These are phyloP conservation scores for Ustilago vetiveriae DNA, from an alignment of 1,284 basidiomycete genomes.

Conservation along the genomic window DNA sequence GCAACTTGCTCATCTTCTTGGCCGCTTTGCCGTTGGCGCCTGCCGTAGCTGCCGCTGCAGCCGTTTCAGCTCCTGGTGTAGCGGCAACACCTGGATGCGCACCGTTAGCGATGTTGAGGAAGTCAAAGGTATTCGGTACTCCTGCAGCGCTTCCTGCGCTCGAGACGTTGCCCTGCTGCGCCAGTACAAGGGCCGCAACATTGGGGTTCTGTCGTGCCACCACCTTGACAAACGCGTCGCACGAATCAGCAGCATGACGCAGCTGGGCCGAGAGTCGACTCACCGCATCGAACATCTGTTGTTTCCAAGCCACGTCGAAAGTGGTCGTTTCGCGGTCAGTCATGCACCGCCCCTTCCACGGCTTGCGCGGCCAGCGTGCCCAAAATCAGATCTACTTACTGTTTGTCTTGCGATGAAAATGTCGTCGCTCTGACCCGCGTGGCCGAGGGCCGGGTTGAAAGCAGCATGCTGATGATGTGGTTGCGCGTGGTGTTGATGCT, in stretches of 20 bases:
- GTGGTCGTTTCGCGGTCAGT: too few species aligned
- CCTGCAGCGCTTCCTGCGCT: conserved; percentile 23
- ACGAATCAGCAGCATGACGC: conserved; percentile 51
- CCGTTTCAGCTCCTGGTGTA: conserved; percentile 30
- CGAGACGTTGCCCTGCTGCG: conserved; percentile 44
- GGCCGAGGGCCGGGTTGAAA: conserved; percentile 42
- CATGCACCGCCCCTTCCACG: too few species aligned
- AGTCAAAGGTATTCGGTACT: conserved; percentile 43
- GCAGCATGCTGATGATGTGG: conserved; percentile 43
- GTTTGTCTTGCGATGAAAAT: conserved; percentile 49
- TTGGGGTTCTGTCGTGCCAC: conserved; percentile 52
- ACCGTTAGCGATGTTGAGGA: conserved; percentile 45
- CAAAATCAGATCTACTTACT: conserved; percentile 33
- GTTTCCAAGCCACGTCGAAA: too few species aligned
- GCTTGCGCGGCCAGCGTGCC: too few species aligned
- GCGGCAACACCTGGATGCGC: conserved; percentile 25
- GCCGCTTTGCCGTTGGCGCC: conserved; percentile 41
- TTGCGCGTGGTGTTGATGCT: conserved; percentile 42
- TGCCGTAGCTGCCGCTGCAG: conserved; percentile 26
- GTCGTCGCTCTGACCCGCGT: conserved; percentile 42
- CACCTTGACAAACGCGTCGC: conserved; percentile 53
- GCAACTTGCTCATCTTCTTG: conserved; percentile 52
- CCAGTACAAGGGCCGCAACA: conserved; percentile 50
- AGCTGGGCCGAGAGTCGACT: conserved; percentile 50
- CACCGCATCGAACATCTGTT: conserved; percentile 52